These are phyloP conservation scores for Crucihimalaya himalaica DNA, from an alignment of 345 rosid genomes.

Conservation along the genomic window DNA sequence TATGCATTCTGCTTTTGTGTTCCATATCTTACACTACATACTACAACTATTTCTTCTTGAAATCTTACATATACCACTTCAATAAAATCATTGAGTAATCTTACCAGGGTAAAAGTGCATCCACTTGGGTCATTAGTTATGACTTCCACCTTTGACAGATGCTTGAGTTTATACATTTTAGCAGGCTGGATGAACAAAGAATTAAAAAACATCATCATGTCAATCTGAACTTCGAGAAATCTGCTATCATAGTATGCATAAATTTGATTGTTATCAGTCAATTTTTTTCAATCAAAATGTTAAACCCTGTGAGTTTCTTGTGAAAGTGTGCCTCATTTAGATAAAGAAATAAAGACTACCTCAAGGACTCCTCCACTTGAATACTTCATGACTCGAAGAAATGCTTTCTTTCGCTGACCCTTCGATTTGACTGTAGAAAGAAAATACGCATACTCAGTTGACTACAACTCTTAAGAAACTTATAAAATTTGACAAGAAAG, in stretches of 20 bases:
- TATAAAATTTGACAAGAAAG: neutral
- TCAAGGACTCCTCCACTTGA: conserved; percentile 96
- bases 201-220: conserved; percentile 25
- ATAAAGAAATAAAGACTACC: conserved; percentile 51
- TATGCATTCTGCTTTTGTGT: neutral
- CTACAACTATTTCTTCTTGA: conserved; percentile 18
- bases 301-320: neutral
- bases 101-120: conserved; percentile 92
- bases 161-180: conserved; percentile 91
- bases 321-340: neutral
- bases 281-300: neutral
- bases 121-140: conserved; percentile 94
- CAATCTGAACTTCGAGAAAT: conserved; percentile 13
- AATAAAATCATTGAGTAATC: neutral
- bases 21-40: conserved; percentile 9
- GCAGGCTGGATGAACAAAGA: conserved; percentile 65
- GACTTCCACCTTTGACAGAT: conserved; percentile 95
- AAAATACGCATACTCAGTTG: conserved; percentile 1
- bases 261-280: neutral
- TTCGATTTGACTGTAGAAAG: conserved; percentile 67
- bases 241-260: conserved; percentile 8
- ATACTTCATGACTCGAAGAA: conserved; percentile 91
- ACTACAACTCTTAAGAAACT: neutral
- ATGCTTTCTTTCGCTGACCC: conserved; percentile 73
- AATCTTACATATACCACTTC: neutral